A percentile compares a stretch with the other conserved stretches of the same genome.
phyloP scores from a whole-genome alignment of 306 rosid genomes.

The Amphicarpaea edgeworthii region DNA sequence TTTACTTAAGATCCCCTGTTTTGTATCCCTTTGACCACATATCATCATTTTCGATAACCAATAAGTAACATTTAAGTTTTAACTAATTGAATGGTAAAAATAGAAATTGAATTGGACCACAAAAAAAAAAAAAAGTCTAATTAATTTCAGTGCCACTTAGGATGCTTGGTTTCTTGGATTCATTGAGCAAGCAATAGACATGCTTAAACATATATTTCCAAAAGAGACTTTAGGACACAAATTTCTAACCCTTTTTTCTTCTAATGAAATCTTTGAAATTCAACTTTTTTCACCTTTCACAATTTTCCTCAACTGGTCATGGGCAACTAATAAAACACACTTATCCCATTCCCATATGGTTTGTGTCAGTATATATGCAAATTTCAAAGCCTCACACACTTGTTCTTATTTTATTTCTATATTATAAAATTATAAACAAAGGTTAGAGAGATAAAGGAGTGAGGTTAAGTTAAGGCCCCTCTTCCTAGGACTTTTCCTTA shows the following conservation, averaged over 20 bases:
- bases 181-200: slow-evolving; percentile 49
- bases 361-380: slow-evolving; percentile 62
- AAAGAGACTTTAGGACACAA: slow-evolving; percentile 84
- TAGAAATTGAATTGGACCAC: slow-evolving; percentile 29
- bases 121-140: neutral
- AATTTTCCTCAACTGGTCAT: slow-evolving; percentile 42
- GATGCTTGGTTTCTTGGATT: slow-evolving; percentile 82
- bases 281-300: slow-evolving; percentile 43
- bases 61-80: slow-evolving; percentile 45
- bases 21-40: slow-evolving; percentile 51
- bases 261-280: slow-evolving; percentile 36
- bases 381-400: slow-evolving; percentile 55
- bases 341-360: slow-evolving; percentile 54
- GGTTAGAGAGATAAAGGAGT: slow-evolving; percentile 42
- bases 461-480: slow-evolving; percentile 43
- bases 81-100: slow-evolving; percentile 44
- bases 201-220: slow-evolving; percentile 57
- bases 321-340: slow-evolving; percentile 43
- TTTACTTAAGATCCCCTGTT: slow-evolving; percentile 48
- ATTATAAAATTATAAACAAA: slow-evolving; percentile 43
- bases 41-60: slow-evolving; percentile 54
- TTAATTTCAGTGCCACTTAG: slow-evolving; percentile 50
- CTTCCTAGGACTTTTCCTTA: slow-evolving; percentile 50
- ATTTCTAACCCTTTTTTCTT: slow-evolving; percentile 72
- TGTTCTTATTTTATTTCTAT: slow-evolving; percentile 12